Evolutionary conservation across 352 stramenopile genomes (phyloP).

Genomic region (Aphanomyces stellatus): DNA sequence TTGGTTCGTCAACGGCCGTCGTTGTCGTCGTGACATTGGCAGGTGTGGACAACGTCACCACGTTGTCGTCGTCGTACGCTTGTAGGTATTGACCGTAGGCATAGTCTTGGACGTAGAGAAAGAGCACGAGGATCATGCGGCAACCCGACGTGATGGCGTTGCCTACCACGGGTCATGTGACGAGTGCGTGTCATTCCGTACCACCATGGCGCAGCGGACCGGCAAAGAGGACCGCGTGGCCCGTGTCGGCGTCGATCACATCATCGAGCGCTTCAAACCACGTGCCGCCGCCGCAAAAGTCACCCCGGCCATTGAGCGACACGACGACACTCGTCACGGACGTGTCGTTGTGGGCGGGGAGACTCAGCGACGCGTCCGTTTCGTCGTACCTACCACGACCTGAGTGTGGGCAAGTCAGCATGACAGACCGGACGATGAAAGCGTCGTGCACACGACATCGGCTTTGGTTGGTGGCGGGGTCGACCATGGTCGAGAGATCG

Average conservation of each 20-base stretch:
- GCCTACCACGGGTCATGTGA: slow-evolving; percentile 17
- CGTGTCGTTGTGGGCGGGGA: slow-evolving; percentile 52
- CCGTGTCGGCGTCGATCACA: slow-evolving; percentile 22
- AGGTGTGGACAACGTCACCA: too few relatives aligned
- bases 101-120: slow-evolving; percentile 27
- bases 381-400: slow-evolving; percentile 19
- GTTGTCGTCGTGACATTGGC: too few relatives aligned
- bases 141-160: slow-evolving; percentile 23
- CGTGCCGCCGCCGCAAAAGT: slow-evolving; percentile 27
- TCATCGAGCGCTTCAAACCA: slow-evolving; percentile 25
- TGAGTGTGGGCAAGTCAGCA: neutral
- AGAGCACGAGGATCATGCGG: slow-evolving; percentile 28
- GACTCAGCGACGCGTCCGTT: slow-evolving; percentile 19
- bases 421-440: slow-evolving; percentile 49
- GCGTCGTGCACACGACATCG: slow-evolving; percentile 47
- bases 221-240: slow-evolving; percentile 24
- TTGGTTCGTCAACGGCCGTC: too few relatives aligned
- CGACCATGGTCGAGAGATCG: slow-evolving; percentile 21
- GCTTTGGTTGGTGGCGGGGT: neutral
- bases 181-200: neutral
- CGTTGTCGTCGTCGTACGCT: slow-evolving; percentile 41
- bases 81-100: slow-evolving; percentile 23
- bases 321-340: slow-evolving; percentile 22
- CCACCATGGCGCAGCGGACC: slow-evolving; percentile 19
- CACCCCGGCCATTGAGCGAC: slow-evolving; percentile 24